Conservation (phyloP, 352 stramenopile genomes). For the Pythium volutum region DNA sequence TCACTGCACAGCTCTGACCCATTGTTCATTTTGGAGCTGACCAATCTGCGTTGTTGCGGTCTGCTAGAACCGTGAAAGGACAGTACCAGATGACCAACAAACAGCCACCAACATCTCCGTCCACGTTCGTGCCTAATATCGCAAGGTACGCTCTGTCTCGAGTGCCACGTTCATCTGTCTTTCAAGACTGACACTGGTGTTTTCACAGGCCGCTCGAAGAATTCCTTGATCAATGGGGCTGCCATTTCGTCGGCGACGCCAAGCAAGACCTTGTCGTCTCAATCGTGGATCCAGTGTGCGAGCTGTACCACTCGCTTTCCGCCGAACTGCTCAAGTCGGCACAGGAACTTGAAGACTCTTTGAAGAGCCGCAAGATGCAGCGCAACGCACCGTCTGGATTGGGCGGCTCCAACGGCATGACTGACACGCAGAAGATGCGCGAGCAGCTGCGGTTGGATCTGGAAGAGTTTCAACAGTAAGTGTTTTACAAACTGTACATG, state of each 20-base stretch:
- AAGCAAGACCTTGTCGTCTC: conserved; percentile 46
- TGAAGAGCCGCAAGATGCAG: conserved; percentile 87
- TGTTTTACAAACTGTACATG: background rate
- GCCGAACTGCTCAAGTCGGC: conserved; percentile 73
- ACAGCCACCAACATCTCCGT: conserved; percentile 56
- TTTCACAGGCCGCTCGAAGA: conserved; percentile 52
- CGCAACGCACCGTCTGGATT: conserved; percentile 35
- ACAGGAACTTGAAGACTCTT: conserved; percentile 77
- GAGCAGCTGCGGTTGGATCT: conserved; percentile 77
- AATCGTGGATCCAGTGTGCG: conserved; percentile 59
- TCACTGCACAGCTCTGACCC: background rate
- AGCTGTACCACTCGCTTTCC: conserved; percentile 62
- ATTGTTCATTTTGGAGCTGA: background rate
- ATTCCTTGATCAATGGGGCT: conserved; percentile 74
- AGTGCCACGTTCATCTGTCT: background rate
- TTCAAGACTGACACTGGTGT: background rate
- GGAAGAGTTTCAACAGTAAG: conserved; percentile 65
- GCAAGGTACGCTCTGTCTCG: conserved; percentile 34
- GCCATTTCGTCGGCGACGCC: conserved; percentile 39
- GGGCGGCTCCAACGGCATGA: conserved; percentile 33
- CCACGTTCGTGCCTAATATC: conserved; percentile 78
- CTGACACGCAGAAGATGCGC: conserved; percentile 86
- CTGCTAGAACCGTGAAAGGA: conserved; percentile 71
- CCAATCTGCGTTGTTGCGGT: background rate
- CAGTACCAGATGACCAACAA: conserved; percentile 92